These are phyloP conservation scores for Conringia planisiliqua DNA, from an alignment of 345 rosid species.

Conservation along the genomic window DNA sequence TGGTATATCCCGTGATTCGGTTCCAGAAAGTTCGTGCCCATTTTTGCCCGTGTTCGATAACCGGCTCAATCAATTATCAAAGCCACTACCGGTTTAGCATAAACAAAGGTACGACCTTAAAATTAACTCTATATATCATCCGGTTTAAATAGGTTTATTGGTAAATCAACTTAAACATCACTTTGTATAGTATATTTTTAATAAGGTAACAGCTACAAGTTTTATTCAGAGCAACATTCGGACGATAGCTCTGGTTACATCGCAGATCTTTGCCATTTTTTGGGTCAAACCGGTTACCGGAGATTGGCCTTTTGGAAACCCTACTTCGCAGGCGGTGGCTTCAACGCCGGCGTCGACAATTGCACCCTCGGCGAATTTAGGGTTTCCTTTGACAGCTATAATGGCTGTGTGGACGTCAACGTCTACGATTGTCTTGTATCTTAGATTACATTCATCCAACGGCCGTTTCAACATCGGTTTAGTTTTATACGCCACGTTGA, in stretches of 20 bases:
- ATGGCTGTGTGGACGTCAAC: conserved; percentile 28
- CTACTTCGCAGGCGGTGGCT: conserved; percentile 31
- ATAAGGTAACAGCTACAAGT: too few species aligned
- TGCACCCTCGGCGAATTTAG: conserved; percentile 32
- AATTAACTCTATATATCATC: background rate
- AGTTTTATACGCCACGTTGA: conserved; percentile 16
- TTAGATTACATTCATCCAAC: conserved; percentile 31
- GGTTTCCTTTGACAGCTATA: conserved; percentile 34
- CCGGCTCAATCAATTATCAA: background rate
- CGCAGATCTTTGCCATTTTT: conserved; percentile 27
- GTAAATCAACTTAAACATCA: too few species aligned
- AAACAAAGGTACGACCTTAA: background rate
- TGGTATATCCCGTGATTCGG: conserved; percentile 29
- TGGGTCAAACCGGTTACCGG: conserved; percentile 30
- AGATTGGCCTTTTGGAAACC: conserved; percentile 20
- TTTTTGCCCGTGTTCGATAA: conserved; percentile 9
- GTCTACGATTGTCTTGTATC: conserved; percentile 39
- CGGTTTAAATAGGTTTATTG: background rate
- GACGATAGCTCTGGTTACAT: conserved; percentile 36
- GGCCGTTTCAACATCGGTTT: conserved; percentile 29
- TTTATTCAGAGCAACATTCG: conserved; percentile 13
- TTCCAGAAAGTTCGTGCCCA: conserved; percentile 21
- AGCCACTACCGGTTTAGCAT: background rate
- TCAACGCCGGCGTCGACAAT: conserved; percentile 28
- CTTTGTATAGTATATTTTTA: too few species aligned